phyloP scores from a whole-genome alignment of 768 basidiomycete species.

The Amanita inopinata region DNA sequence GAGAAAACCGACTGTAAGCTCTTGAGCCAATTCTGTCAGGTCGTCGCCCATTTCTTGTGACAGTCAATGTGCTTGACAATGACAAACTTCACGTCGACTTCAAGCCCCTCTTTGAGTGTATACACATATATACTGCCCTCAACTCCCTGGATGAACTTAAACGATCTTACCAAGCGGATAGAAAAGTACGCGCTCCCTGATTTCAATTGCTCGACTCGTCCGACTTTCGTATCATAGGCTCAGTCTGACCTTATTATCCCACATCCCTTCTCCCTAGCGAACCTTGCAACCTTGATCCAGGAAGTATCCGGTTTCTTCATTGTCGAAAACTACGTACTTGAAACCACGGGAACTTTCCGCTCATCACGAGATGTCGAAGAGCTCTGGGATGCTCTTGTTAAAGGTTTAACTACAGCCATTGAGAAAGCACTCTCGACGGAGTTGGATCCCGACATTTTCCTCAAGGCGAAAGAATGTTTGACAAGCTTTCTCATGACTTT shows the following conservation, averaged over 20 bases:
- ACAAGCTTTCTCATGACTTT: slow-evolving; percentile 85
- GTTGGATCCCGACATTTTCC: slow-evolving; percentile 71
- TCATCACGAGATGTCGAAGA: slow-evolving; percentile 87
- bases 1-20: slow-evolving; percentile 90
- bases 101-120: slow-evolving; percentile 90
- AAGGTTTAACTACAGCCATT: slow-evolving; percentile 63
- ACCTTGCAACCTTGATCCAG: slow-evolving; percentile 72
- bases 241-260: slow-evolving; percentile 96
- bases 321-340: slow-evolving; percentile 86
- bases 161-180: slow-evolving; percentile 91
- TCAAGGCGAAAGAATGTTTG: slow-evolving; percentile 76
- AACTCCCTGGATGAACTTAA: slow-evolving; percentile 88
- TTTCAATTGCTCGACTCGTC: slow-evolving; percentile 7
- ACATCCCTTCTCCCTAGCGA: slow-evolving; percentile 49
- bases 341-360: slow-evolving; percentile 84
- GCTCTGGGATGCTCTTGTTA: slow-evolving; percentile 84
- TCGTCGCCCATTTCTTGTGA: slow-evolving; percentile 10
- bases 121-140: slow-evolving; percentile 90
- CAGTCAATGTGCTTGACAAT: slow-evolving; percentile 89
- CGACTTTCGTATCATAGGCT: slow-evolving; percentile 51
- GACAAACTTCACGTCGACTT: slow-evolving; percentile 87
- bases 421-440: slow-evolving; percentile 64
- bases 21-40: background rate
- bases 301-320: slow-evolving; percentile 98
- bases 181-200: slow-evolving; percentile 48